Conservation (phyloP, 2,329 filamentous ascomycete genomes). For the Aureobasidium sp. region DNA sequence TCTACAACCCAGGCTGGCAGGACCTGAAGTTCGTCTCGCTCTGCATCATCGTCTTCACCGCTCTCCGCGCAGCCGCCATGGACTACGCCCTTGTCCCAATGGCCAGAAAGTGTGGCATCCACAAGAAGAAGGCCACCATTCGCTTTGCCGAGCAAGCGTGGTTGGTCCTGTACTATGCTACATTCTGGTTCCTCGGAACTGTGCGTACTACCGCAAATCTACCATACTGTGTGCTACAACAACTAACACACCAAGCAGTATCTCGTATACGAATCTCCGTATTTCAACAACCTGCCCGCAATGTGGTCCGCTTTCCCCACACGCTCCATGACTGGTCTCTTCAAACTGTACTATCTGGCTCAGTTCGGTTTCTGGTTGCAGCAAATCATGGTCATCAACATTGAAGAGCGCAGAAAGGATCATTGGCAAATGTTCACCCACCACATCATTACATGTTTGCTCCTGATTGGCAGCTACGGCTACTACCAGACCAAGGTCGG, state of each 20-base stretch:
- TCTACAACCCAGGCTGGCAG: constrained; percentile 69
- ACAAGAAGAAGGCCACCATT: constrained; percentile 64
- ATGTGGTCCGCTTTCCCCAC: constrained; percentile 82
- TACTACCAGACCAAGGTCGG: constrained; percentile 83
- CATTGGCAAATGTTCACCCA: constrained; percentile 94
- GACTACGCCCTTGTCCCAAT: constrained; percentile 78
- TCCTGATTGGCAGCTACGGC: constrained; percentile 74
- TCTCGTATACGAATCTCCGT: constrained; percentile 66
- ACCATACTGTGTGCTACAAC: background rate
- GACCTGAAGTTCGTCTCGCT: constrained; percentile 70
- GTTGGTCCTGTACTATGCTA: constrained; percentile 72
- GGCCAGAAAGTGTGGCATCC: constrained; percentile 62
- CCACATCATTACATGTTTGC: constrained; percentile 77
- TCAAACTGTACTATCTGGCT: constrained; percentile 83
- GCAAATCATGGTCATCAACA: constrained; percentile 87
- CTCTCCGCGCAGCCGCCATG: constrained; percentile 73
- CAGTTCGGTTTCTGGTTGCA: constrained; percentile 92
- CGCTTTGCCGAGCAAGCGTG: constrained; percentile 93
- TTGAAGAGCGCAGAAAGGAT: constrained; percentile 90
- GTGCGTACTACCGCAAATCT: background rate
- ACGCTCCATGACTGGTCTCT: constrained; percentile 61
- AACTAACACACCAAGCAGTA: constrained; percentile 47
- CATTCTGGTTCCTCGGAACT: constrained; percentile 76
- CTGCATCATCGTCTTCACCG: constrained; percentile 79
- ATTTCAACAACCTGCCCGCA: constrained; percentile 66